These are phyloP conservation scores for Babesia bigemina DNA, from an alignment of 169 alveolate genomes.

Conservation along the genomic window DNA sequence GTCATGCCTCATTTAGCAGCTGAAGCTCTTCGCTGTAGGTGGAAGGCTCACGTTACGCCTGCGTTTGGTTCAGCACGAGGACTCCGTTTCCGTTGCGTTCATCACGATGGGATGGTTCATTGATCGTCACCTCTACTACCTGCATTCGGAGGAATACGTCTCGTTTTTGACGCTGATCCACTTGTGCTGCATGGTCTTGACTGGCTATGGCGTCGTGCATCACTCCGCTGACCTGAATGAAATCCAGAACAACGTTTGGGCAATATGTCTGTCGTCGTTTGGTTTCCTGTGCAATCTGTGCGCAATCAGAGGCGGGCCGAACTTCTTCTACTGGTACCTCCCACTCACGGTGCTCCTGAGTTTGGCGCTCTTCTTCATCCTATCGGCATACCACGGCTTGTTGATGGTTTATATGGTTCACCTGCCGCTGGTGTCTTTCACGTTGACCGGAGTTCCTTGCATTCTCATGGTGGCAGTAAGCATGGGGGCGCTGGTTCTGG, in stretches of 20 bases:
- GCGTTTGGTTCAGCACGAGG: not conserved
- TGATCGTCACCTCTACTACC: constrained; percentile 43
- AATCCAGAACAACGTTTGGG: constrained; percentile 53
- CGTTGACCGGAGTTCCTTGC: constrained; percentile 63
- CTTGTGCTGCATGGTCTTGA: constrained; percentile 31
- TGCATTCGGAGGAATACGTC: constrained; percentile 49
- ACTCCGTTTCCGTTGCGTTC: not conserved
- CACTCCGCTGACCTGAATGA: constrained; percentile 28
- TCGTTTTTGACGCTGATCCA: constrained; percentile 51
- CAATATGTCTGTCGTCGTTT: constrained; percentile 25
- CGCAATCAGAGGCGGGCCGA: constrained; percentile 13
- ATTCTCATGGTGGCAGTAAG: not conserved
- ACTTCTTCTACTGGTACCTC: constrained; percentile 34
- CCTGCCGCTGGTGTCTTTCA: constrained; percentile 43
- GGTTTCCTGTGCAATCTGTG: constrained; percentile 23
- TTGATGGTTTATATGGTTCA: constrained; percentile 42
- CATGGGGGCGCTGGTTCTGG: constrained; percentile 24
- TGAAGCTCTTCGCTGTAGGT: too few species aligned
- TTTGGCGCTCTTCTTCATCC: constrained; percentile 30
- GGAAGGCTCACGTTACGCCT: too few species aligned
- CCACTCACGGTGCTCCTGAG: constrained; percentile 43
- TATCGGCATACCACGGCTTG: constrained; percentile 60
- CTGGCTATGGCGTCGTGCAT: constrained; percentile 56
- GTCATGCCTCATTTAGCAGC: too few species aligned
- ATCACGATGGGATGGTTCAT: constrained; percentile 49